Percentiles rank a stretch among this genome's conserved stretches.
phyloP scores from a whole-genome alignment of 495 filamentous ascomycete genomes.

The Talaromyces ruber region DNA sequence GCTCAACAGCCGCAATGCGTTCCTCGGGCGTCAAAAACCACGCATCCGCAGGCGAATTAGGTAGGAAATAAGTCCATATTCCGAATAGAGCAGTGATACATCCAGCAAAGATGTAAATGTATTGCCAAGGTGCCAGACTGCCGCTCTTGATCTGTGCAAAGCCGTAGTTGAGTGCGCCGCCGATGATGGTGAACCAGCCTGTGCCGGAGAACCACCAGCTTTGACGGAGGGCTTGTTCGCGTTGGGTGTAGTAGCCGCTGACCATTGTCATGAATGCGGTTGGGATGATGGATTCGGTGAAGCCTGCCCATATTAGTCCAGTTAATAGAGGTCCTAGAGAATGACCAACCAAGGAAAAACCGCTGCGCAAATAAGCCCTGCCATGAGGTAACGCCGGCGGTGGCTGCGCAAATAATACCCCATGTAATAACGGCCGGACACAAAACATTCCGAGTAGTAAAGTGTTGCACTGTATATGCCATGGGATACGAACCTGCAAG shows the following conservation, averaged over 20 bases:
- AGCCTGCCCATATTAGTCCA: conserved; percentile 27
- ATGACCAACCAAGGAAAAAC: conserved; percentile 50
- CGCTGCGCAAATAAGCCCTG: conserved; percentile 59
- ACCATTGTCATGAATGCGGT: conserved; percentile 62
- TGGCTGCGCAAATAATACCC: conserved; percentile 59
- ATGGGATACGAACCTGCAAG: conserved; percentile 65
- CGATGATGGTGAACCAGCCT: conserved; percentile 60
- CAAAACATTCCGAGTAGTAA: conserved; percentile 52
- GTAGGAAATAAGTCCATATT: conserved; percentile 48
- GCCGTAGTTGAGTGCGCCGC: conserved; percentile 58
- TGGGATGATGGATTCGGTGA: conserved; percentile 58
- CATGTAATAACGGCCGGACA: conserved; percentile 57
- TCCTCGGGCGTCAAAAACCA: conserved; percentile 46
- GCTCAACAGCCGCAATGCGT: conserved; percentile 43
- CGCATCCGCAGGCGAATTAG: conserved; percentile 43
- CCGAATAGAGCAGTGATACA: conserved; percentile 57
- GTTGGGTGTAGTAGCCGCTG: conserved; percentile 57
- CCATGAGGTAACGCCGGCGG: conserved; percentile 55
- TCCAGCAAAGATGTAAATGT: conserved; percentile 60
- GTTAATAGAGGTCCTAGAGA: not conserved
- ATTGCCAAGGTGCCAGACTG: conserved; percentile 52
- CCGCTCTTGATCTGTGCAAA: conserved; percentile 56
- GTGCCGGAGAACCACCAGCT: conserved; percentile 63
- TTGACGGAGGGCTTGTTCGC: conserved; percentile 58
- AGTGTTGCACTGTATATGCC: conserved; percentile 59